Evolutionary conservation across 1,284 basidiomycete genomes (phyloP), one percentile per base, ranked within the genome.

Genomic region (Ustilago hordei): DNA sequence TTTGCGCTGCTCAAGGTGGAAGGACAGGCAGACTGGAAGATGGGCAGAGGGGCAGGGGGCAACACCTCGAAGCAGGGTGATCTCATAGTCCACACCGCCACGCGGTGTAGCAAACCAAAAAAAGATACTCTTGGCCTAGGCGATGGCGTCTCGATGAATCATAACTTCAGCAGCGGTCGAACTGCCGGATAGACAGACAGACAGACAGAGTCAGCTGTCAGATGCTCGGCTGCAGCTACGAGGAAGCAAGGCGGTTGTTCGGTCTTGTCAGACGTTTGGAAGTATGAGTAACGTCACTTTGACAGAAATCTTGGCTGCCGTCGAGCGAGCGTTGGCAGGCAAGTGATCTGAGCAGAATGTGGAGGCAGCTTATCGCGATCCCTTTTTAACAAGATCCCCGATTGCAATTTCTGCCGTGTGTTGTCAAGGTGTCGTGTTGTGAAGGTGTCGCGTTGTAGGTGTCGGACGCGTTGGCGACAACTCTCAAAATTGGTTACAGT

Each of bases 21-120:
- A 39, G 19, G 17, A 60, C n/a, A 11, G 36, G 34, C 47, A 54
- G n/a, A n/a, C 3, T 19, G 19, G 19, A 19, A 19, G 19, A 19
- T 19, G 19, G 19, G 38, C 38, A 28, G 23, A 28, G 3, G 3
- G 23, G 23, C 3, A 28, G 3, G 23, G 23, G 23, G 23, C 23
- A 28, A 28, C 23, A 28, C 23, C 23, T 28, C 23, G 23, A 57
- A 58, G 62, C 62, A 58, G 32, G 8, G 62, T 64, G 62, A 64
- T 57, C 55, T 64, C 62, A 64, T 64, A 36, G 8, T 6, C 19
- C n/a, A 38, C 60, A 61, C 60, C 8, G 60, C 60, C 60, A 9
- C 38, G 23, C 15, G 1, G 8, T 23, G 8, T 28, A 28, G 23
- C 23, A 28, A 28, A 3, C 23, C 19, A 36, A 34, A 11, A 13